Conservation (phyloP, 2,329 filamentous ascomycete species). For the Colletotrichum sansevieriae region DNA sequence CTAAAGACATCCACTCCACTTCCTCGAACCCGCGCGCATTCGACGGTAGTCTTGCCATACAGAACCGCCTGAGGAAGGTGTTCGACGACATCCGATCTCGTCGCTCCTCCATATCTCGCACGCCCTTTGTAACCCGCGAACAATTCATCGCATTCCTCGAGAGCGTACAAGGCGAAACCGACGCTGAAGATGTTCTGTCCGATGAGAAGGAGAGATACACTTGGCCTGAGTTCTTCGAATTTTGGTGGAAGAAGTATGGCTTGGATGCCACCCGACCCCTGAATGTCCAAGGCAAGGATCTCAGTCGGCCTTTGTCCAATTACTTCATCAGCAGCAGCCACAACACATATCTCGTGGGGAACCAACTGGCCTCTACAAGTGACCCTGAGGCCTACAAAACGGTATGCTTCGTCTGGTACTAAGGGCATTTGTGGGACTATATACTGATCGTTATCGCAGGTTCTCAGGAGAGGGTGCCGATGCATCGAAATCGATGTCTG, state of each 20-base stretch:
- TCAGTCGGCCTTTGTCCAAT: constrained; percentile 80
- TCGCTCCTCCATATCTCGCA: constrained; percentile 48
- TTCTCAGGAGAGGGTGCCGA: constrained; percentile 81
- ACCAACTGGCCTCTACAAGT: constrained; percentile 84
- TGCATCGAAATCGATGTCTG: constrained; percentile 97
- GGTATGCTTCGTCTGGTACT: constrained; percentile 60
- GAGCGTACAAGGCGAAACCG: constrained; percentile 60
- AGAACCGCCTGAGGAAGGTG: constrained; percentile 60
- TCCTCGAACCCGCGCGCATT: constrained; percentile 47
- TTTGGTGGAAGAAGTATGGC: constrained; percentile 59
- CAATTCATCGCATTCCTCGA: constrained; percentile 64
- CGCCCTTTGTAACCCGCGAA: constrained; percentile 49
- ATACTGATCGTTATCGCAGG: constrained; percentile 56
- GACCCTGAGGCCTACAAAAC: constrained; percentile 83
- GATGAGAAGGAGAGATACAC: constrained; percentile 58
- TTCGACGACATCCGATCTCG: constrained; percentile 60
- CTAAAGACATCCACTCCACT: constrained; percentile 19
- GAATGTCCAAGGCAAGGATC: constrained; percentile 63
- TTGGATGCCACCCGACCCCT: constrained; percentile 60
- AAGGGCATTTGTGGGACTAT: not conserved
- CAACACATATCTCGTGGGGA: constrained; percentile 91
- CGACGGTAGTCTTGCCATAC: constrained; percentile 62
- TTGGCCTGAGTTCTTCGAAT: constrained; percentile 64
- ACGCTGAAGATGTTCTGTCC: constrained; percentile 47
- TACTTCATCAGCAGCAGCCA: constrained; percentile 97